Base-by-base conservation (phyloP, 805 yeast species). In the Candida morakotiae region DNA sequence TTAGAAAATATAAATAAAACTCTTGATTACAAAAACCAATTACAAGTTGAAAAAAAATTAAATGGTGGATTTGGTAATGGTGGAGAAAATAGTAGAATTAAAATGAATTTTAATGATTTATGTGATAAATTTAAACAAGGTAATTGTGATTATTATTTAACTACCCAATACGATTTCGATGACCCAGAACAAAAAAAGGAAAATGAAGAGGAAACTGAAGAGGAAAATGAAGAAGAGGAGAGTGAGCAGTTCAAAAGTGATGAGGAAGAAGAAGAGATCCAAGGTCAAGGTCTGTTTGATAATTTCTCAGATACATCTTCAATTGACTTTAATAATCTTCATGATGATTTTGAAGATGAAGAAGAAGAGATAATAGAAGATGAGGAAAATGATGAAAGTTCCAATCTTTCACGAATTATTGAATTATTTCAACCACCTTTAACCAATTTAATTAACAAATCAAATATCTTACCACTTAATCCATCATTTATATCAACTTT, bases 401-500 rank as follows among this genome's bases (percentile, higher is more conserved):
- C 3, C 3, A 22, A 23, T 16, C 31, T 27, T 4, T 24, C 24
- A n/a, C 58, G 83, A 23, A 50, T 77, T 1, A 55, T 48, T 22
- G 81, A 77, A 31, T 58, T 81, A 4, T 65, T 73, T 27, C 88
- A 80, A 49, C 77, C 75, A 9, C 91, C 91, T 2, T 61, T 83
- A 44, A 71, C 80, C 1, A 64, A 63, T 23, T 54, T 35, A 11
- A 30, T 36, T 8, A 28, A 23, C 4, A 38, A 34, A 4, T 37
- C 45, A 14, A 48, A 61, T 1, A 18, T 40, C 47, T 4, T 52
- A 71, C 26, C 77, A 4, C 51, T 53, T 10, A 81, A 78, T 0
- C 44, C 41, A 0, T 53, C 71, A n/a, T 55, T 79, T 38, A 47
- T 56, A 7, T n/a, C n/a, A n/a, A 53, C 48, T 2, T 53, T 81